Base-by-base conservation (phyloP, 139 green algal genomes). In the Marvania coccoides region DNA sequence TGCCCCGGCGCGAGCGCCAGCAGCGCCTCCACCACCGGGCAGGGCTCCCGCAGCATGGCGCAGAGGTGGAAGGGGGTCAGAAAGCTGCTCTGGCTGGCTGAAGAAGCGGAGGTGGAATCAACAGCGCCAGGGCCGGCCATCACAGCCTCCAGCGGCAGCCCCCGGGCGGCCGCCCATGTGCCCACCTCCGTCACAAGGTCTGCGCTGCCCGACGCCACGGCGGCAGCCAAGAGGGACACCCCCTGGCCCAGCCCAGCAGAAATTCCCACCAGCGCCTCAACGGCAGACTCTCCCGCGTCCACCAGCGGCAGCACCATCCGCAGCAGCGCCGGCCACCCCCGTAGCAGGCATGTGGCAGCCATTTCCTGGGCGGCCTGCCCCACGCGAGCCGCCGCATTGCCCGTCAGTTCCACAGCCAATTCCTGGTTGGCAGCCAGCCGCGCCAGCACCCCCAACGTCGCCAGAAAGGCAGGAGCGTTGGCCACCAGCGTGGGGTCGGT, bases 241-340 rank as follows among this genome's bases (percentile, higher is more conserved):
- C 51, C 64, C 19, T 19, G 19, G 31, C 35, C 28, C 51, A 71
- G 30, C 10, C 29, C 23, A 4, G 7, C 28, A 35, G 59, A 35
- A 10, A 71, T 45, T 6, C 51, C 31, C 2, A 24, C 64, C 51
- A 64, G 23, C 2, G 55, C 64, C 13, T 12, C 39, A 10, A 26
- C 35, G 2, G 64, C 2, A 37, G 48, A 5, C 34, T 23, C 36
- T 31, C 23, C 35, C 39, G 26, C 14, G 40, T 23, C 37, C 10
- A 53, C 40, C 10, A 29, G 15, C 0, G 64, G 64, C 31, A 71
- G 53, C 15, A 71, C 5, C 3, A 39, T 33, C 23, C 36, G 48
- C 64, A 71, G 64, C 23, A 71, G 35, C 4, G 64, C 64, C 2
- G 7, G 6, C 64, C 64, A 71, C n/a, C 64, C 47, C 23, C 40